Evolutionary conservation across 768 basidiomycete genomes (phyloP).

Genomic region (Gloeostereum incarnatum): DNA sequence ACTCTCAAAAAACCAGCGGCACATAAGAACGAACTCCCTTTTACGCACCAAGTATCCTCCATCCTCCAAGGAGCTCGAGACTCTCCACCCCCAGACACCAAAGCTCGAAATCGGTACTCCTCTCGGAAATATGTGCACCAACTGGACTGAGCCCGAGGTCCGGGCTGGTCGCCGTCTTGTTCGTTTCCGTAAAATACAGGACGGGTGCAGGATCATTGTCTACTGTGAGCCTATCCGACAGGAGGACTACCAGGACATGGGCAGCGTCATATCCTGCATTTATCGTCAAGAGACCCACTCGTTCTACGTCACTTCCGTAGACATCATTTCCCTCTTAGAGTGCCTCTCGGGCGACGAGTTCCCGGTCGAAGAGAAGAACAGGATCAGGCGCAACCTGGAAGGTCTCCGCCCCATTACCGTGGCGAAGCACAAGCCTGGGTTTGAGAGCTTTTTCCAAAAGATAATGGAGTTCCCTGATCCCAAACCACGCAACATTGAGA

Average conservation of each 20-base stretch:
- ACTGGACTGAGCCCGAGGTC: constrained; percentile 61
- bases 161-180: constrained; percentile 73
- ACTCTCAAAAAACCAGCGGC: constrained; percentile 25
- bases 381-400: constrained; percentile 91
- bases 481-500: constrained; percentile 94
- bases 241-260: constrained; percentile 61
- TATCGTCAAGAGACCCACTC: constrained; percentile 68
- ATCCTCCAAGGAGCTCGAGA: constrained; percentile 16
- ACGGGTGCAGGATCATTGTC: constrained; percentile 68
- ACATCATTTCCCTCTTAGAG: constrained; percentile 91
- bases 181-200: constrained; percentile 72
- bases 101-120: constrained; percentile 54
- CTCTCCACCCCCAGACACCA: constrained; percentile 40
- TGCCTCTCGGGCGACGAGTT: constrained; percentile 67
- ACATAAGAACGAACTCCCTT: constrained; percentile 32
- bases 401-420: constrained; percentile 87
- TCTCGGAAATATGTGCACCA: constrained; percentile 41
- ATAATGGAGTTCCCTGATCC: constrained; percentile 97
- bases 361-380: constrained; percentile 93
- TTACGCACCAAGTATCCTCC: constrained; percentile 30
- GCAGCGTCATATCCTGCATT: constrained; percentile 92
- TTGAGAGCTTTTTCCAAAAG: constrained; percentile 83
- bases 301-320: constrained; percentile 91
- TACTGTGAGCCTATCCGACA: constrained; percentile 70
- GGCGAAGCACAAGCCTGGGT: constrained; percentile 73